Evolutionary conservation across 2,329 filamentous ascomycete genomes (phyloP).

Genomic region (Pseudophaeomoniella oleicola): DNA sequence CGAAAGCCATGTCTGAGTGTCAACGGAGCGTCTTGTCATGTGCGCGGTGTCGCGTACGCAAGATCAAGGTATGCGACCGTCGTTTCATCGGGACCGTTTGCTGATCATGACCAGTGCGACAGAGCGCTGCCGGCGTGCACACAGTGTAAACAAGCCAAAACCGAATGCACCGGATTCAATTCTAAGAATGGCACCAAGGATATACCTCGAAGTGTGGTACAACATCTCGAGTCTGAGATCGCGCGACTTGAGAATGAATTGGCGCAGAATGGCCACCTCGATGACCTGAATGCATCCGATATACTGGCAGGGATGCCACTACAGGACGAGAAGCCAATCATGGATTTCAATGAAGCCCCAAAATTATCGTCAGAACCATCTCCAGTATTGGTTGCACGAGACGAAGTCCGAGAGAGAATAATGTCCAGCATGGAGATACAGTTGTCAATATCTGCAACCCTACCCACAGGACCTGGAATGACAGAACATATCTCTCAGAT

Average conservation of each 20-base stretch:
- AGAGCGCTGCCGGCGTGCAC: constrained; percentile 15
- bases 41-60: constrained; percentile 13
- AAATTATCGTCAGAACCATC: constrained; percentile 3
- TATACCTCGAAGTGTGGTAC: constrained; percentile 19
- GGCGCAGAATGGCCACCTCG: constrained; percentile 13
- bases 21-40: constrained; percentile 14
- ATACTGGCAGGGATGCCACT: constrained; percentile 13
- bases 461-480: constrained; percentile 15
- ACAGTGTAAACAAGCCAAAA: constrained; percentile 14
- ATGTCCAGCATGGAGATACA: constrained; percentile 15
- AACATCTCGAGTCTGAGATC: constrained; percentile 19
- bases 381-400: constrained; percentile 4
- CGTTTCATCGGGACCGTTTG: no score
- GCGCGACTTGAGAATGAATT: constrained; percentile 18
- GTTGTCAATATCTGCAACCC: constrained; percentile 15
- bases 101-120: constrained; percentile 8
- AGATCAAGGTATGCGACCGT: constrained; percentile 14
- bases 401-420: constrained; percentile 13
- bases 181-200: constrained; percentile 12
- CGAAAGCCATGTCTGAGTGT: constrained; percentile 11
- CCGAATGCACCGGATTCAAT: constrained; percentile 16
- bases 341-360: constrained; percentile 6
- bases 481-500: constrained; percentile 17
- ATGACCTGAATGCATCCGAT: constrained; percentile 12
- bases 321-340: neutral